Conservation (phyloP, 768 basidiomycete genomes). For the Podaxis rugospora region DNA sequence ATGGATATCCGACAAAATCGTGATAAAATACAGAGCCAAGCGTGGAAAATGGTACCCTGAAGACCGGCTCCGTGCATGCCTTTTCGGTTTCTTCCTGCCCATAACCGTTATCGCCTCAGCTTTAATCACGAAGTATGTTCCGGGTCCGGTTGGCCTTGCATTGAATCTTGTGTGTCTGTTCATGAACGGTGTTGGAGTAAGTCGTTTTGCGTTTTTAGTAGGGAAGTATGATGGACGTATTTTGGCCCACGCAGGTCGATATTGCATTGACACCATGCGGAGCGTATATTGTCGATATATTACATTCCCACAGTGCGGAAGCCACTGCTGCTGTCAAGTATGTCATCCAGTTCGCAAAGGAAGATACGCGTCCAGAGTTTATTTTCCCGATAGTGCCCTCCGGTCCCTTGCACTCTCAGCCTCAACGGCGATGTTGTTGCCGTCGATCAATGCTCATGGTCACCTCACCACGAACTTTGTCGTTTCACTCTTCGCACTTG, state of each 20-base stretch:
- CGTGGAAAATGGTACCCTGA: slow-evolving; percentile 63
- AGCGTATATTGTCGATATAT: slow-evolving; percentile 56
- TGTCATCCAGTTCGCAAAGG: slow-evolving; percentile 9
- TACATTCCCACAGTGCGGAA: slow-evolving; percentile 61
- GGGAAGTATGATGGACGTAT: not conserved
- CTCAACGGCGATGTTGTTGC: slow-evolving; percentile 3
- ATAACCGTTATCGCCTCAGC: slow-evolving; percentile 46
- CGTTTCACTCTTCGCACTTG: not conserved
- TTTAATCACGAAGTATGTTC: slow-evolving; percentile 43
- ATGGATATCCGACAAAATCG: slow-evolving; percentile 48
- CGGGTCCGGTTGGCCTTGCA: slow-evolving; percentile 42
- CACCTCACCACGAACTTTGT: slow-evolving; percentile 4
- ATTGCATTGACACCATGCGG: slow-evolving; percentile 49
- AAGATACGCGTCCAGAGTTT: not conserved
- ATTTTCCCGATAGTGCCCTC: not conserved
- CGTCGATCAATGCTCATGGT: slow-evolving; percentile 12
- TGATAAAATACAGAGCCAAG: slow-evolving; percentile 41
- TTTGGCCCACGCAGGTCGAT: slow-evolving; percentile 31
- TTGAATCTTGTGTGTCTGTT: slow-evolving; percentile 54
- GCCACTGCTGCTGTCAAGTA: slow-evolving; percentile 54
- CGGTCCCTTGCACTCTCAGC: not conserved
- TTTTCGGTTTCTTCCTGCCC: slow-evolving; percentile 50
- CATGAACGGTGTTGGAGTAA: slow-evolving; percentile 61
- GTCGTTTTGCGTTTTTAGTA: slow-evolving; percentile 12
- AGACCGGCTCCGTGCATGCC: slow-evolving; percentile 55